Percentiles rank a stretch among this genome's conserved stretches.
These are phyloP conservation scores for Ballota nigra DNA, from an alignment of 257 asterid genomes.

Conservation along the genomic window DNA sequence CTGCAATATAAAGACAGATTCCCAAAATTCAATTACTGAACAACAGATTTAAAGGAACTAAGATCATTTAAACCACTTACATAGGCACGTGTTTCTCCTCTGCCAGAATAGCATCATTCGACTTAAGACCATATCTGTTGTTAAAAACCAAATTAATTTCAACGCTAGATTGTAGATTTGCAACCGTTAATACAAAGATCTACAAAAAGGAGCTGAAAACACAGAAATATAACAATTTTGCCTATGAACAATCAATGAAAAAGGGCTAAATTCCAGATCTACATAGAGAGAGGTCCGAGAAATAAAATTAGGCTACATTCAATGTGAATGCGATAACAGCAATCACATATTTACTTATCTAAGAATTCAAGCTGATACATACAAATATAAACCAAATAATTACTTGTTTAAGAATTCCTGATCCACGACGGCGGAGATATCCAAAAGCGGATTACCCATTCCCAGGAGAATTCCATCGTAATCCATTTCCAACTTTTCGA, in stretches of 20 bases:
- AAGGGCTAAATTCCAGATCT: background rate
- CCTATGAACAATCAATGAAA: background rate
- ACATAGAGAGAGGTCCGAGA: conserved; percentile 6
- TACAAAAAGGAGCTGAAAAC: conserved; percentile 22
- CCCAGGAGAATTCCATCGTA: conserved; percentile 74
- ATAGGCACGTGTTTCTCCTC: conserved; percentile 91
- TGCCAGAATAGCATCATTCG: conserved; percentile 90
- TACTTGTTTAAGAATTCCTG: conserved; percentile 82
- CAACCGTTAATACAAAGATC: conserved; percentile 29
- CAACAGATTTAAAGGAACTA: background rate
- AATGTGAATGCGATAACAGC: background rate
- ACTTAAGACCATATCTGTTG: conserved; percentile 61
- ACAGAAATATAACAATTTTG: background rate
- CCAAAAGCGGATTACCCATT: conserved; percentile 93
- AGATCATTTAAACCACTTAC: conserved; percentile 42
- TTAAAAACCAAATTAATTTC: conserved; percentile 18
- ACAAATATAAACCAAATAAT: background rate
- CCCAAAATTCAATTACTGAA: background rate
- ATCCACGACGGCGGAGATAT: conserved; percentile 83
- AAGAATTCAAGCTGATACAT: conserved; percentile 25
- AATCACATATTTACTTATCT: background rate
- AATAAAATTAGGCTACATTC: background rate
- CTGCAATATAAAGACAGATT: background rate
- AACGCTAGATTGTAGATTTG: background rate
- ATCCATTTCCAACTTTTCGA: conserved; percentile 44